Base-by-base conservation (phyloP, 2,329 filamentous ascomycete species). In the Ascochyta lentis region DNA sequence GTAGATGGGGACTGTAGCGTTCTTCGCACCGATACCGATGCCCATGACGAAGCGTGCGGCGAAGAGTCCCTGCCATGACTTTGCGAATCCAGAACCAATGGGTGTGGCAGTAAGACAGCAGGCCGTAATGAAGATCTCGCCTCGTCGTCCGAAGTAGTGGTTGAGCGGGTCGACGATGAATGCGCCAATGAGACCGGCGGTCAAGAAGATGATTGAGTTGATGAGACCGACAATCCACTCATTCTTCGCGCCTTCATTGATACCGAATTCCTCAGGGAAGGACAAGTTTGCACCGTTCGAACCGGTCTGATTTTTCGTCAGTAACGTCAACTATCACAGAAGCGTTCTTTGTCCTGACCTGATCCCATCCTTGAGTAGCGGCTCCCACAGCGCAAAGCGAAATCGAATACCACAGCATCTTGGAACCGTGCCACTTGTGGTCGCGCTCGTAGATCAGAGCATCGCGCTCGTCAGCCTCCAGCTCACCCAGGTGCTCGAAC, bases 331-430 rank as follows among this genome's bases (percentile, higher is more conserved):
- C 13, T 10, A 7, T 15, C 9, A 15, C n/a, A 8, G 1, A 23
- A 3, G 2, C 19, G 6, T 31, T 23, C 9, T 31, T 10, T 2
- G 6, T 10, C n/a, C 38, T 50, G 12, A 56, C 53, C 53, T 56
- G 53, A 60, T 89, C 86, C 86, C 86, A 89, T 23, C 87, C 86
- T 54, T 79, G 76, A 9, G 89, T 86, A n/a, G 87, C 86, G 15
- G 88, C 88, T 46, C 86, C 87, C 48, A 90, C 84, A 38, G 88
- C 89, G 71, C 86, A 89, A 22, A 86, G 84, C 10, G 84, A 77
- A 61, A 91, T 88, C 34, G 88, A 89, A 60, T 88, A 80, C 75
- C 86, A 88, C 10, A 91, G 78, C 47, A 83, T 81, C 64, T 67
- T 78, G 0, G 88, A 86, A 7, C 77, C 75, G 31, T 78, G 67